These are phyloP conservation scores for Aspergillus hancockii DNA, from an alignment of 495 filamentous ascomycete species.

Conservation along the genomic window DNA sequence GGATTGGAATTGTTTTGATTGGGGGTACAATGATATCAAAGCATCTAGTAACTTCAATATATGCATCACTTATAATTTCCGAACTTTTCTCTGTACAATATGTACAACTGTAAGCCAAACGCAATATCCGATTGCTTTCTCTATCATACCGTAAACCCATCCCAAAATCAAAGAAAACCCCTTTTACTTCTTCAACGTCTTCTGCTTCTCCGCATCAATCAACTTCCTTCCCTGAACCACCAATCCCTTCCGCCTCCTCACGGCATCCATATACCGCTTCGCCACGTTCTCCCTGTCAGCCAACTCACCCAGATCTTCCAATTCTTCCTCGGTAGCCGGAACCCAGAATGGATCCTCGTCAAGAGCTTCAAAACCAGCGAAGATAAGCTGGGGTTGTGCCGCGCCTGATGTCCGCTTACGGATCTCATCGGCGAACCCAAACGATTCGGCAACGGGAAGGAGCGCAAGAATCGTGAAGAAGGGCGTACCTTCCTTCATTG, in stretches of 20 bases:
- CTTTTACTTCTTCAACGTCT: slow-evolving; percentile 86
- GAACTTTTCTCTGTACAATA: neutral
- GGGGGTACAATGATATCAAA: slow-evolving; percentile 27
- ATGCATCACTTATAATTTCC: neutral
- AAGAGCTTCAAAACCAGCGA: slow-evolving; percentile 86
- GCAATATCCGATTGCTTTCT: neutral
- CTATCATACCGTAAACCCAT: neutral
- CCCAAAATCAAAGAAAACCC: neutral
- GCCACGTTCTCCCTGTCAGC: slow-evolving; percentile 94
- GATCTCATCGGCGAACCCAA: slow-evolving; percentile 95
- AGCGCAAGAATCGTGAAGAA: slow-evolving; percentile 91
- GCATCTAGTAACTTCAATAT: neutral
- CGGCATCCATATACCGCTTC: slow-evolving; percentile 90
- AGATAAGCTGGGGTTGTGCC: slow-evolving; percentile 89
- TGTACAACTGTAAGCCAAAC: neutral
- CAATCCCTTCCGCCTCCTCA: slow-evolving; percentile 82
- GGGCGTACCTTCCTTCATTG: slow-evolving; percentile 91
- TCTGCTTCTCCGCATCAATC: slow-evolving; percentile 97
- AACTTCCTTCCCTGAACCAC: slow-evolving; percentile 76
- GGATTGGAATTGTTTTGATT: slow-evolving; percentile 22
- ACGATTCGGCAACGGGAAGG: slow-evolving; percentile 89
- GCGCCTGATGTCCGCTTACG: slow-evolving; percentile 89
- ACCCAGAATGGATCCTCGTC: slow-evolving; percentile 97
- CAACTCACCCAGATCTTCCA: slow-evolving; percentile 93
- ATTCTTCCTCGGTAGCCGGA: slow-evolving; percentile 91